These are phyloP conservation scores for Phtheirospermum japonicum DNA, from an alignment of 257 asterid genomes.

Conservation along the genomic window DNA sequence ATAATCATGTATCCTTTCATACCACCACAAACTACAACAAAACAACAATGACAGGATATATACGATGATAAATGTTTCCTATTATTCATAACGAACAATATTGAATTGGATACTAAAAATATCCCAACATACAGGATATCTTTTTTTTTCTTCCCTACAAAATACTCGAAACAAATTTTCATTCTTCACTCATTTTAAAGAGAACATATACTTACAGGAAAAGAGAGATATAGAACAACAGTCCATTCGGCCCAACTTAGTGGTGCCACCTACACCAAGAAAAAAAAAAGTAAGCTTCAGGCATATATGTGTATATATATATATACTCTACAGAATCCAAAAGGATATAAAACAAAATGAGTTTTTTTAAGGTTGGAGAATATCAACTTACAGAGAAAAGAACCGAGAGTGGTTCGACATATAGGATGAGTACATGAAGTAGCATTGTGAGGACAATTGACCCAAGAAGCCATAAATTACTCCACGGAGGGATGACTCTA, in stretches of 20 bases:
- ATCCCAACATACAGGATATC: too few species aligned
- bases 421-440: slow-evolving; percentile 78
- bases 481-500: slow-evolving; percentile 95
- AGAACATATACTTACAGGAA: slow-evolving; percentile 70
- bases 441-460: slow-evolving; percentile 88
- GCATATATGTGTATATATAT: too few species aligned
- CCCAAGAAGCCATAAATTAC: slow-evolving; percentile 95
- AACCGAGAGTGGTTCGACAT: slow-evolving; percentile 80
- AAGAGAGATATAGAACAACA: slow-evolving; percentile 77
- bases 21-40: neutral
- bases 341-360: slow-evolving; percentile 9
- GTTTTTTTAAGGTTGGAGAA: slow-evolving; percentile 19
- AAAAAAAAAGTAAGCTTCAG: neutral
- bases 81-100: too few species aligned
- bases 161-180: neutral
- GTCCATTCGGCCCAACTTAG: slow-evolving; percentile 94
- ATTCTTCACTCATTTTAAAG: slow-evolving; percentile 19
- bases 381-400: slow-evolving; percentile 79
- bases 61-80: too few species aligned
- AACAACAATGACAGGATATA: neutral
- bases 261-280: slow-evolving; percentile 66
- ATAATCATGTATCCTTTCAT: too few species aligned
- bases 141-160: too few species aligned
- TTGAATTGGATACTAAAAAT: too few species aligned
- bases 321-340: neutral